Evolutionary conservation across 2,329 filamentous ascomycete species (phyloP).

Genomic region (Colletotrichum scovillei): DNA sequence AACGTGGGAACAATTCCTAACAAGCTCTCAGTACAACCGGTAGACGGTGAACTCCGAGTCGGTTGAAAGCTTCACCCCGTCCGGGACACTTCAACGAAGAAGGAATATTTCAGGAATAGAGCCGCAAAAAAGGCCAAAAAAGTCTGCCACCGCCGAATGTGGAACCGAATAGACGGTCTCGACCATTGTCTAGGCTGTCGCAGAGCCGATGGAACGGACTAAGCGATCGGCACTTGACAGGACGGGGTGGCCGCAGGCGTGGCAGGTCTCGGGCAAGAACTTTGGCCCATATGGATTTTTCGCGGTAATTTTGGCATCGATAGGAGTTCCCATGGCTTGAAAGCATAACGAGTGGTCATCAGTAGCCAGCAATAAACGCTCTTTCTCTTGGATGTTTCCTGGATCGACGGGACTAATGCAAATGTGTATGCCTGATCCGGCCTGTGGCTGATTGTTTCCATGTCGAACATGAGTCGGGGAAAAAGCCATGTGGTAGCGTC

Average conservation of each 20-base stretch:
- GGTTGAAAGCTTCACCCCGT: neutral
- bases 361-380: neutral
- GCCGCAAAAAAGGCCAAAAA: neutral
- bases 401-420: neutral
- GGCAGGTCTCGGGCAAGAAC: neutral
- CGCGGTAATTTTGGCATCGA: neutral
- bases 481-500: neutral
- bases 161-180: neutral
- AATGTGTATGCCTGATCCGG: neutral
- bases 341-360: conserved; percentile 3
- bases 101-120: neutral
- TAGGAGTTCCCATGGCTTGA: neutral
- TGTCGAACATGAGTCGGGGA: neutral
- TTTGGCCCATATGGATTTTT: neutral
- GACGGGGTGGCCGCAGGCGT: neutral
- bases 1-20: neutral
- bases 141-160: neutral
- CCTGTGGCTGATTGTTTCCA: neutral
- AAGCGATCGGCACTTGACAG: neutral
- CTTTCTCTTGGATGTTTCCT: neutral
- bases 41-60: neutral
- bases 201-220: neutral
- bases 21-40: conserved; percentile 22
- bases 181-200: neutral
- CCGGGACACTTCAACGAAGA: neutral